Evolutionary conservation across 2,329 filamentous ascomycete species (phyloP).

Genomic region (Apiospora saccharicola): DNA sequence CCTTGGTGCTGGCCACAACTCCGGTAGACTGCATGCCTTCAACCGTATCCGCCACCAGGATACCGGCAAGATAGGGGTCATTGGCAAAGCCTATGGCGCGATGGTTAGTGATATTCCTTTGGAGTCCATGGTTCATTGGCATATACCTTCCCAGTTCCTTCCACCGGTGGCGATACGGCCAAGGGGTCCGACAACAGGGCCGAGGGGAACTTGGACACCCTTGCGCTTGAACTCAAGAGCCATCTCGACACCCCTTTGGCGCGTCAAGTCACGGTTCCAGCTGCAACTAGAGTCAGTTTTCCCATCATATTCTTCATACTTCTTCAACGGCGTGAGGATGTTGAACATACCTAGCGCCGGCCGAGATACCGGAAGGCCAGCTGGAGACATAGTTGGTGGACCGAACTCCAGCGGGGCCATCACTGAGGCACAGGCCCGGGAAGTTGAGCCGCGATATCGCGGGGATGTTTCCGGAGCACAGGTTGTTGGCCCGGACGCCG

Average conservation of each 20-base stretch:
- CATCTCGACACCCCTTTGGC: conserved; percentile 74
- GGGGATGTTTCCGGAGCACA: conserved; percentile 52
- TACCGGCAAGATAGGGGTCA: conserved; percentile 68
- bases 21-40: conserved; percentile 73
- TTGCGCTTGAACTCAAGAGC: conserved; percentile 78
- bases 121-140: too few relatives aligned
- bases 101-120: not conserved
- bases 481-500: conserved; percentile 37
- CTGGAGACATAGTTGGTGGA: conserved; percentile 50
- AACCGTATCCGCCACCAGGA: conserved; percentile 60
- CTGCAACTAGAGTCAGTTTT: not conserved
- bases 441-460: conserved; percentile 49
- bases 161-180: conserved; percentile 68
- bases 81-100: conserved; percentile 43
- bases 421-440: conserved; percentile 50
- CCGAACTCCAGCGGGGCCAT: conserved; percentile 40
- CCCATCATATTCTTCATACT: too few relatives aligned
- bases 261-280: conserved; percentile 78
- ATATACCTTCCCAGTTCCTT: conserved; percentile 68
- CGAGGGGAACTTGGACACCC: conserved; percentile 80
- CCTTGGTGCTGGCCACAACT: conserved; percentile 71
- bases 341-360: conserved; percentile 48
- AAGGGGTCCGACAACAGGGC: conserved; percentile 75
- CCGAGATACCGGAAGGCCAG: conserved; percentile 65
- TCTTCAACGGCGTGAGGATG: not conserved